phyloP scores from a whole-genome alignment of 345 rosid species.

The Eucalyptus leucophloia region DNA sequence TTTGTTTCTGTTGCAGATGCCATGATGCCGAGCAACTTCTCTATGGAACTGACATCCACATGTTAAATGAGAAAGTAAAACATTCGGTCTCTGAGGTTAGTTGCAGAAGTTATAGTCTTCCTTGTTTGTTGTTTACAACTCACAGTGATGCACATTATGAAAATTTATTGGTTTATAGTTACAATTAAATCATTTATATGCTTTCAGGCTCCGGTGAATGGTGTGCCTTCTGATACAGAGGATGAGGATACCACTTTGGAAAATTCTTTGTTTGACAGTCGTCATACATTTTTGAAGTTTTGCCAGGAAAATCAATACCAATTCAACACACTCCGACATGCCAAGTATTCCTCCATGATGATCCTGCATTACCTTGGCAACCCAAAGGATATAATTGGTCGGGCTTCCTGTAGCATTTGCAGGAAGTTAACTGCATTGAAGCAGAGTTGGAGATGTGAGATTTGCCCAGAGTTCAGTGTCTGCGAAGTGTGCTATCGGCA shows the following conservation, averaged over 20 bases:
- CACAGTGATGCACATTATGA: background rate
- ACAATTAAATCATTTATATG: background rate
- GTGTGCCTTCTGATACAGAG: conserved; percentile 22
- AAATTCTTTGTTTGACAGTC: conserved; percentile 30
- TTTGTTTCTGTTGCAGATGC: conserved; percentile 26
- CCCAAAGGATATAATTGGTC: background rate
- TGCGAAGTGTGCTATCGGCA: conserved; percentile 29
- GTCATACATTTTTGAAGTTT: conserved; percentile 40
- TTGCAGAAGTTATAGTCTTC: background rate
- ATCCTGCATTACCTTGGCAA: conserved; percentile 42
- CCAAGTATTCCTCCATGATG: conserved; percentile 78
- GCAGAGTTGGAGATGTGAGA: conserved; percentile 15
- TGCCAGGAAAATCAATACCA: conserved; percentile 42
- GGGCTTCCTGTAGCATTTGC: conserved; percentile 22
- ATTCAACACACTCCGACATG: conserved; percentile 56
- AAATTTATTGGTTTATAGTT: background rate
- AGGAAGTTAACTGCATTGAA: conserved; percentile 7
- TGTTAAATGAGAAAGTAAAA: background rate
- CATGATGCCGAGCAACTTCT: conserved; percentile 14
- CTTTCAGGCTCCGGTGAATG: conserved; percentile 29
- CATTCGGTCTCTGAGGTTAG: conserved; percentile 48
- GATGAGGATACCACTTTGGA: conserved; percentile 29
- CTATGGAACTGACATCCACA: conserved; percentile 8
- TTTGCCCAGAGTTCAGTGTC: conserved; percentile 10
- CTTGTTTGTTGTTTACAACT: background rate